phyloP scores from a whole-genome alignment of 2,329 filamentous ascomycete species.

The Microdochium bolleyi region DNA sequence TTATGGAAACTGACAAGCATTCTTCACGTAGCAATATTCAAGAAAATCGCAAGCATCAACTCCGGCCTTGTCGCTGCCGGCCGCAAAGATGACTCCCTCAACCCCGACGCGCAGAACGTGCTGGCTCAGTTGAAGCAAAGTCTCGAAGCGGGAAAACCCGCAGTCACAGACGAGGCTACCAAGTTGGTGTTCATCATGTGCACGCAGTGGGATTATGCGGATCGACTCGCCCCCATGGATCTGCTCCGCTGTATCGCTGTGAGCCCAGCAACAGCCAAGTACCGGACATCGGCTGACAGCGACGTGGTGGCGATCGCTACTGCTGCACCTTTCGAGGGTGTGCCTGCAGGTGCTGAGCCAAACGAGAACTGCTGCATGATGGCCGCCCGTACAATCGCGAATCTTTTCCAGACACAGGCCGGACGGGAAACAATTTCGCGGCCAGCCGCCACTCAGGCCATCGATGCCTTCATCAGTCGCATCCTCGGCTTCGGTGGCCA shows the following conservation, averaged over 20 bases:
- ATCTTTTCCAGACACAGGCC: conserved; percentile 69
- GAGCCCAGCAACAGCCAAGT: conserved; percentile 57
- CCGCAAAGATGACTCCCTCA: conserved; percentile 66
- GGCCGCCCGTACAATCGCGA: conserved; percentile 70
- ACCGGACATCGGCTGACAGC: conserved; percentile 39
- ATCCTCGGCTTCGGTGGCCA: conserved; percentile 44
- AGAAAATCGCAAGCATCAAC: conserved; percentile 71
- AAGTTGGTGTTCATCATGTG: conserved; percentile 63
- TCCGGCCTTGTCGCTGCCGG: conserved; percentile 62
- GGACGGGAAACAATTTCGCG: conserved; percentile 59
- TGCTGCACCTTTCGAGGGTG: conserved; percentile 24
- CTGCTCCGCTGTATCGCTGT: conserved; percentile 76
- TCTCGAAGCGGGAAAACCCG: conserved; percentile 50
- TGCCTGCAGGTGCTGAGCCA: conserved; percentile 49
- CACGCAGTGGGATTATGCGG: conserved; percentile 71
- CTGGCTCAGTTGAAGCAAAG: conserved; percentile 54
- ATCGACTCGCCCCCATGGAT: conserved; percentile 78
- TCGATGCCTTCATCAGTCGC: conserved; percentile 55
- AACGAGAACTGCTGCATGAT: conserved; percentile 84
- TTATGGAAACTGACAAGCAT: conserved; percentile 4
- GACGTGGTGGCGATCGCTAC: conserved; percentile 53
- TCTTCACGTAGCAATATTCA: conserved; percentile 49
- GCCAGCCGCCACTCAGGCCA: conserved; percentile 45
- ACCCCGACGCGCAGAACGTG: conserved; percentile 58
- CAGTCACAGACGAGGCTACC: conserved; percentile 44